These are phyloP conservation scores for Asclepias syriaca DNA, from an alignment of 257 asterid species.

Conservation along the genomic window DNA sequence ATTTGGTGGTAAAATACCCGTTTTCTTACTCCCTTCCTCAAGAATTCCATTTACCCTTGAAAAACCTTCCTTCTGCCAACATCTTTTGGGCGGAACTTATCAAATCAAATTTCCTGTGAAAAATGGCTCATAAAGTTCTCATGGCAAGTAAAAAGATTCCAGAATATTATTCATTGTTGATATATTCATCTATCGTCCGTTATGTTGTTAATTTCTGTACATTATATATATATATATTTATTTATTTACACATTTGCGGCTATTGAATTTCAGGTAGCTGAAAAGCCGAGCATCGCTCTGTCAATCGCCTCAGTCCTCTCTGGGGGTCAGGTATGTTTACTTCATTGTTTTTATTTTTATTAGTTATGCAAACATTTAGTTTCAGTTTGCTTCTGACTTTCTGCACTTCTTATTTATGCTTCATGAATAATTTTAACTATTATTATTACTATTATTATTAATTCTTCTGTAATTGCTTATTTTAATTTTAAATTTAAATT, in stretches of 20 bases:
- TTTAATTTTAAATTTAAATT: no score
- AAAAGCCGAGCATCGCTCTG: slow-evolving; percentile 90
- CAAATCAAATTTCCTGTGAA: not conserved
- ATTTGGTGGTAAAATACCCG: no score
- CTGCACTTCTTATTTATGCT: not conserved
- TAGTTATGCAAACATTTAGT: not conserved
- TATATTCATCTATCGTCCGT: not conserved
- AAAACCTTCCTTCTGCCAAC: not conserved
- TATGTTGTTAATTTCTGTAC: not conserved
- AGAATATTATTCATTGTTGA: no score
- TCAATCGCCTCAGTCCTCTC: slow-evolving; percentile 79
- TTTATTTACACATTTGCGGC: not conserved
- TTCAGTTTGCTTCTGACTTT: not conserved
- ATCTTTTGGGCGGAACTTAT: not conserved
- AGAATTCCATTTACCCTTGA: no score
- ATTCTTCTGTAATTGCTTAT: not conserved
- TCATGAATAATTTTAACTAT: not conserved
- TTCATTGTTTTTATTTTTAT: slow-evolving; percentile 1
- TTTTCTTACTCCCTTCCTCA: no score
- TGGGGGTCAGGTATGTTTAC: slow-evolving; percentile 55
- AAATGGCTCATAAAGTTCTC: slow-evolving; percentile 49
- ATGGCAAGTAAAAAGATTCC: slow-evolving; percentile 27
- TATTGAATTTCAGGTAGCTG: slow-evolving; percentile 60
- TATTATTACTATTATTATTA: not conserved
- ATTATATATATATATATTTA: not conserved